These are phyloP conservation scores for Talaromyces liani DNA, from an alignment of 495 filamentous ascomycete species.

Conservation along the genomic window DNA sequence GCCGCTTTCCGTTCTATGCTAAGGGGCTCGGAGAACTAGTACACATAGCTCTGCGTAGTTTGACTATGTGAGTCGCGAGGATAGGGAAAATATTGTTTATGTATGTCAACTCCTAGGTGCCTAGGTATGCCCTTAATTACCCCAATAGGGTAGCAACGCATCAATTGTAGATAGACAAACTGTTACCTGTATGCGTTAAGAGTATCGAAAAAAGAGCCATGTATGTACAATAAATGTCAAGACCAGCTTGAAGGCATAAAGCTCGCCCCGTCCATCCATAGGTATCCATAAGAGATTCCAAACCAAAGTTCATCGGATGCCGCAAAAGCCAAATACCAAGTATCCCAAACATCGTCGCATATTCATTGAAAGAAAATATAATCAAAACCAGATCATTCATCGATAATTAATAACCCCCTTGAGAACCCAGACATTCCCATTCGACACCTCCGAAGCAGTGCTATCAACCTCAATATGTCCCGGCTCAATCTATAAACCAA, in stretches of 20 bases:
- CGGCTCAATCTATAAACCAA: constrained; percentile 61
- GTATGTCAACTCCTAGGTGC: no score
- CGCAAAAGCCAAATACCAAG: not conserved
- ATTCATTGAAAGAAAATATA: not conserved
- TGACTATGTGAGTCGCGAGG: no score
- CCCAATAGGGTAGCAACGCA: not conserved
- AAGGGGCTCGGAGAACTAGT: no score
- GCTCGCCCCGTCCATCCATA: not conserved
- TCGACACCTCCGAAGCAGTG: constrained; percentile 64
- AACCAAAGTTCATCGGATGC: not conserved
- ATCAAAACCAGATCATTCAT: not conserved
- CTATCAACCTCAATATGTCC: constrained; percentile 65
- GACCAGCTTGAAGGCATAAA: not conserved
- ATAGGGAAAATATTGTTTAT: no score
- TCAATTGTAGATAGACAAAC: not conserved
- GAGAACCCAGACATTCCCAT: constrained; percentile 80
- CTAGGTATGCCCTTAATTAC: not conserved
- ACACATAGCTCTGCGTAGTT: no score
- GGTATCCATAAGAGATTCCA: not conserved
- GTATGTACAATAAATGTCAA: not conserved
- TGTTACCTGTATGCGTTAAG: not conserved
- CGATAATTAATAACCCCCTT: constrained; percentile 59
- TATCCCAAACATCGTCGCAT: not conserved
- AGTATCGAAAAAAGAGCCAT: not conserved
- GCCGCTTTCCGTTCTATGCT: no score